These are phyloP conservation scores for Cyberlindnera mycetangii DNA, from an alignment of 805 yeast genomes.

Conservation along the genomic window DNA sequence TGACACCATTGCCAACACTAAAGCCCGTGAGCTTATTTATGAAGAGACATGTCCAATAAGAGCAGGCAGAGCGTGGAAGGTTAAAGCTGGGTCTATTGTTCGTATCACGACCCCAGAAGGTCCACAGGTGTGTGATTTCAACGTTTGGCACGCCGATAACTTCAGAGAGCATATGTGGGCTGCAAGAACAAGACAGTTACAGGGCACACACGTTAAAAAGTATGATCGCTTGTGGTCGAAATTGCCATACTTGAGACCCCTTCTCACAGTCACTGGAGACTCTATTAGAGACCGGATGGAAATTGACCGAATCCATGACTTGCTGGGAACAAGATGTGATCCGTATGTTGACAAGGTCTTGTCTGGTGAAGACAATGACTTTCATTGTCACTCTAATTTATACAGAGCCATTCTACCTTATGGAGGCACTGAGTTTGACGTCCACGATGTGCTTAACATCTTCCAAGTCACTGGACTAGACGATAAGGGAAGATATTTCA, in stretches of 20 bases:
- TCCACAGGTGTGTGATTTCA: conserved; percentile 69
- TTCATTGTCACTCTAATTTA: conserved; percentile 65
- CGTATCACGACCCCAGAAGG: conserved; percentile 64
- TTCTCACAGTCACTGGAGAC: conserved; percentile 62
- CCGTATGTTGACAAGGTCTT: conserved; percentile 64
- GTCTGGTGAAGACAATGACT: conserved; percentile 62
- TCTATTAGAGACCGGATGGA: conserved; percentile 56
- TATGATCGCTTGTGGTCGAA: conserved; percentile 65
- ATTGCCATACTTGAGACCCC: conserved; percentile 61
- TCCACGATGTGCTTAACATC: conserved; percentile 67
- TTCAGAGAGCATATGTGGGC: conserved; percentile 71
- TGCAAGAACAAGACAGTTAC: conserved; percentile 62
- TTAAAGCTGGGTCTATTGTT: conserved; percentile 58
- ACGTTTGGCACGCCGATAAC: conserved; percentile 59
- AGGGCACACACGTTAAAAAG: conserved; percentile 58
- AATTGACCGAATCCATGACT: conserved; percentile 63
- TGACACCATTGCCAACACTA: conserved; percentile 40
- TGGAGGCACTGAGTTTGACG: conserved; percentile 63
- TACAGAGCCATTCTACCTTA: conserved; percentile 55
- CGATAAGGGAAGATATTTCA: conserved; percentile 62
- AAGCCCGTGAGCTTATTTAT: conserved; percentile 39
- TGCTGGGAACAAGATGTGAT: conserved; percentile 67
- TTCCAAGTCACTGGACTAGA: conserved; percentile 68
- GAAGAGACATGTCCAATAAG: conserved; percentile 47
- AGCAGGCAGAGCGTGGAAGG: conserved; percentile 59